Conservation (phyloP, 1,139 yeast species). For the Yamadazyma friedrichii region DNA sequence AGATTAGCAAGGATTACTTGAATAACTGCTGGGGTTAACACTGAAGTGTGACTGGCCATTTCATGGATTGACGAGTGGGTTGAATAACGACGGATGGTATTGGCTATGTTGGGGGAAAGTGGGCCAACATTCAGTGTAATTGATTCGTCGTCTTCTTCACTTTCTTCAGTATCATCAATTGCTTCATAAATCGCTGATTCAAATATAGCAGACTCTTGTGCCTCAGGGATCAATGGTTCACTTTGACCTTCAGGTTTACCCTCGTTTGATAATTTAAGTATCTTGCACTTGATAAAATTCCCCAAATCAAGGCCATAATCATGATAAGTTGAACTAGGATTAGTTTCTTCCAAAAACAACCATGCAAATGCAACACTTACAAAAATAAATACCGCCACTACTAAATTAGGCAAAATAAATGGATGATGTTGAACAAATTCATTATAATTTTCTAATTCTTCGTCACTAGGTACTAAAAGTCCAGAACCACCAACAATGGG, state of each 20-base stretch:
- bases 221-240: slow-evolving; percentile 12
- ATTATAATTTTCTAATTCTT: neutral
- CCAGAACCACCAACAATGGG: slow-evolving; percentile 7
- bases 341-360: slow-evolving; percentile 62
- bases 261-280: too few species aligned
- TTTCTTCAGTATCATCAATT: neutral
- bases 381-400: slow-evolving; percentile 45
- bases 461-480: neutral
- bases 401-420: slow-evolving; percentile 58
- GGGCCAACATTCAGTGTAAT: slow-evolving; percentile 4
- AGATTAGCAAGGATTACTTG: slow-evolving; percentile 10
- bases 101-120: slow-evolving; percentile 1
- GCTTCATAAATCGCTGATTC: neutral
- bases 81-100: slow-evolving; percentile 6
- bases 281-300: slow-evolving; percentile 27
- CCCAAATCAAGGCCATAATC: slow-evolving; percentile 56
- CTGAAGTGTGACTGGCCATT: slow-evolving; percentile 1
- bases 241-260: neutral
- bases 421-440: slow-evolving; percentile 31
- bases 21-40: slow-evolving; percentile 9
- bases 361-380: slow-evolving; percentile 38
- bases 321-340: slow-evolving; percentile 36
- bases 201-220: neutral
- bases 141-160: neutral
- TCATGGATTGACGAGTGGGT: slow-evolving; percentile 1